A percentile compares a stretch with the other conserved stretches of the same genome.
phyloP scores from a whole-genome alignment of 192 early-diverging fungal species.

The Coemansia furcata region DNA sequence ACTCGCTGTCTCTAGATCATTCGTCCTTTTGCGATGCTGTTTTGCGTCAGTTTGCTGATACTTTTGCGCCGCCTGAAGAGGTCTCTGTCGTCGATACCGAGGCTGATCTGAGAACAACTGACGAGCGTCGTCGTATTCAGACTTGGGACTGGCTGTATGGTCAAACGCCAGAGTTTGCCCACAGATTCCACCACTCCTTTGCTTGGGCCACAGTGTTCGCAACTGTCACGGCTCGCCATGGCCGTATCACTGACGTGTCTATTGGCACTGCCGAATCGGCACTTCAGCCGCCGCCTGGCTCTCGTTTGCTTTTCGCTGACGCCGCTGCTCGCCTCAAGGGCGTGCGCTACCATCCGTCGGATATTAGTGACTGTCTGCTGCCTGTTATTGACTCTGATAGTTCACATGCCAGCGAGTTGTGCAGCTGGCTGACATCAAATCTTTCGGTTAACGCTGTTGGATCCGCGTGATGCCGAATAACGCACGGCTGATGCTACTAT shows the following conservation, averaged over 20 bases:
- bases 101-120: conserved; percentile 9
- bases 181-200: conserved; percentile 41
- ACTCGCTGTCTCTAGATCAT: conserved; percentile 83
- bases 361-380: conserved; percentile 7
- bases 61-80: conserved; percentile 45
- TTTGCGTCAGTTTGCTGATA: conserved; percentile 63
- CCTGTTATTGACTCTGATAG: conserved; percentile 7
- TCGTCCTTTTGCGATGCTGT: conserved; percentile 77
- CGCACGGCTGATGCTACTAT: not conserved
- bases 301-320: conserved; percentile 15
- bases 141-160: conserved; percentile 90
- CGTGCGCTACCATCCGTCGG: conserved; percentile 28
- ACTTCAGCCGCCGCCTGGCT: conserved; percentile 12
- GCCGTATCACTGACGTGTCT: conserved; percentile 16
- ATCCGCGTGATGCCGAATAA: not conserved
- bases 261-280: conserved; percentile 9
- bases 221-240: conserved; percentile 26
- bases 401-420: conserved; percentile 26
- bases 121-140: conserved; percentile 51
- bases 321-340: conserved; percentile 12
- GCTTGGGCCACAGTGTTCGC: conserved; percentile 26
- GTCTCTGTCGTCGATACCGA: conserved; percentile 1
- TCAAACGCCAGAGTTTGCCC: conserved; percentile 86
- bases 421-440: conserved; percentile 28
- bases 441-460: not conserved